Conservation (phyloP, 257 asterid genomes). For the Fraxinus excelsior region DNA sequence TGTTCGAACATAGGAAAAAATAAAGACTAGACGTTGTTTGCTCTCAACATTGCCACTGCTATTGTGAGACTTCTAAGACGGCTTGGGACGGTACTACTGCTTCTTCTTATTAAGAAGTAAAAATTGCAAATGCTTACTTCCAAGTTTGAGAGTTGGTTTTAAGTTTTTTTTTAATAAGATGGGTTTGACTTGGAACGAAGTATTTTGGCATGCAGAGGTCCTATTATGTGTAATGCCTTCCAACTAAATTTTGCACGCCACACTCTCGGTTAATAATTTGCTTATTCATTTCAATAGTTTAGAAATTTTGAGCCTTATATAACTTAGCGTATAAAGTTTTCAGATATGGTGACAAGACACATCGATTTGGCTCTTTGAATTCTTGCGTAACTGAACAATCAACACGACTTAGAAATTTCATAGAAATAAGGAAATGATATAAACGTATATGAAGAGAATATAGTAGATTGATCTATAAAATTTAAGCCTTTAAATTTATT, state of each 20-base stretch:
- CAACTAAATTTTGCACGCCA: background rate
- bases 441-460: background rate
- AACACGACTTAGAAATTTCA: background rate
- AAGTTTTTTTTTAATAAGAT: too few species aligned
- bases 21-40: background rate
- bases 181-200: too few species aligned
- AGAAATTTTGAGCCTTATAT: background rate
- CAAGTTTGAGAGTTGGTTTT: background rate
- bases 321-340: background rate
- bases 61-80: background rate
- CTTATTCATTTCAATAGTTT: background rate
- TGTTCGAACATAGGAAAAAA: background rate
- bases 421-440: background rate
- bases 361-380: background rate
- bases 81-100: too few species aligned
- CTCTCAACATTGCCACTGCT: background rate
- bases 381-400: background rate
- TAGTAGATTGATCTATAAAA: too few species aligned
- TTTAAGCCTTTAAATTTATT: background rate
- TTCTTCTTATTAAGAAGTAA: too few species aligned
- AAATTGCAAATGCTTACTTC: background rate
- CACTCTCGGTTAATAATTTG: background rate
- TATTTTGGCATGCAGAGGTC: background rate
- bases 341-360: background rate
- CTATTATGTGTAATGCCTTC: background rate